These are phyloP conservation scores for Cyberlindnera lachancei DNA, from an alignment of 805 yeast genomes.

Conservation along the genomic window DNA sequence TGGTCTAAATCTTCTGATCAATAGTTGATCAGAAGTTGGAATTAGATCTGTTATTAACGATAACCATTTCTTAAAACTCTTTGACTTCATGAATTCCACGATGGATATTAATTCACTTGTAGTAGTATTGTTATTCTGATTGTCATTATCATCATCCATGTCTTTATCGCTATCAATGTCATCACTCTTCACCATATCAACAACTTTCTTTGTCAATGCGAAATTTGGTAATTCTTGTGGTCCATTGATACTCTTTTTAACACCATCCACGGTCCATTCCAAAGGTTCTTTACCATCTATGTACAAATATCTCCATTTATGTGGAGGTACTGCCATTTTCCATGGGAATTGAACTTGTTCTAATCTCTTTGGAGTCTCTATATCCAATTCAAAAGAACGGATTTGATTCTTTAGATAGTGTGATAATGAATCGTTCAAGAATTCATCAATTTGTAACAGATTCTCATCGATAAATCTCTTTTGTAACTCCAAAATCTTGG, in stretches of 20 bases:
- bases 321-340: slow-evolving; percentile 91
- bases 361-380: slow-evolving; percentile 48
- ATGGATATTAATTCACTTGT: slow-evolving; percentile 43
- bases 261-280: slow-evolving; percentile 22
- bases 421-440: slow-evolving; percentile 54
- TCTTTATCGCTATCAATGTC: too few relatives aligned
- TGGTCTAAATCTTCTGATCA: slow-evolving; percentile 86
- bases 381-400: slow-evolving; percentile 53
- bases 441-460: slow-evolving; percentile 54
- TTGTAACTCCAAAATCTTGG: slow-evolving; percentile 36
- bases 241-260: slow-evolving; percentile 27
- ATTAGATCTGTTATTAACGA: slow-evolving; percentile 50
- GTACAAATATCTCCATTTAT: slow-evolving; percentile 80
- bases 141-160: too few relatives aligned
- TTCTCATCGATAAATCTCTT: slow-evolving; percentile 59
- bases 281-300: slow-evolving; percentile 54
- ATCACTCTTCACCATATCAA: slow-evolving; percentile 9
- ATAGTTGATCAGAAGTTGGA: slow-evolving; percentile 56
- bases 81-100: slow-evolving; percentile 50
- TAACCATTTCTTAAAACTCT: slow-evolving; percentile 66
- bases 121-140: too few relatives aligned
- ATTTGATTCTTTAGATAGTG: slow-evolving; percentile 36
- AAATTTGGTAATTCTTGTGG: slow-evolving; percentile 54
- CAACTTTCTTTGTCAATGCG: slow-evolving; percentile 22
- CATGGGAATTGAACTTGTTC: slow-evolving; percentile 63